Evolutionary conservation across 768 basidiomycete genomes (phyloP).

Genomic region (Lentinula guzmanii): DNA sequence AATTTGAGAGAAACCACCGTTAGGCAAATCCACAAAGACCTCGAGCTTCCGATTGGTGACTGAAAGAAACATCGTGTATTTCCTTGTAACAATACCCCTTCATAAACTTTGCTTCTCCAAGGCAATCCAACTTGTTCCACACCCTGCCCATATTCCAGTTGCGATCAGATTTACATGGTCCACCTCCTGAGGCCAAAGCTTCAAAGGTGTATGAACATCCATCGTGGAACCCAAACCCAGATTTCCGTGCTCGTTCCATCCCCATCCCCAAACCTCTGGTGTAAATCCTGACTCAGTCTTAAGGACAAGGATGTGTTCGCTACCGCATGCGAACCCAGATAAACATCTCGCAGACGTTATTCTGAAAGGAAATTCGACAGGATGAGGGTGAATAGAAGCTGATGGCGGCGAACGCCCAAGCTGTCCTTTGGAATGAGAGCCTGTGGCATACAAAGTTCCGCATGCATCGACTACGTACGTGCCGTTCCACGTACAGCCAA

Average conservation of each 20-base stretch:
- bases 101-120: background rate
- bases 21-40: slow-evolving; percentile 67
- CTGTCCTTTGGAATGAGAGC: slow-evolving; percentile 61
- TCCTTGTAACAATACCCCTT: background rate
- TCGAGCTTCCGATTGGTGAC: slow-evolving; percentile 56
- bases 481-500: slow-evolving; percentile 78
- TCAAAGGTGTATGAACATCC: slow-evolving; percentile 45
- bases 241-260: slow-evolving; percentile 99
- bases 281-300: slow-evolving; percentile 9
- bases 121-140: slow-evolving; percentile 39
- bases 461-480: slow-evolving; percentile 38
- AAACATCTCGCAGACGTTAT: slow-evolving; percentile 14
- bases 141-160: slow-evolving; percentile 18
- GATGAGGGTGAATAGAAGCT: slow-evolving; percentile 1
- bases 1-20: slow-evolving; percentile 62
- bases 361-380: slow-evolving; percentile 16
- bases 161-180: background rate
- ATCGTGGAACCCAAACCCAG: slow-evolving; percentile 61
- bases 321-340: slow-evolving; percentile 60
- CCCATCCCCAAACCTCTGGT: slow-evolving; percentile 76
- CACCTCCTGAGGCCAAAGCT: slow-evolving; percentile 42
- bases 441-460: slow-evolving; percentile 32
- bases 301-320: slow-evolving; percentile 71
- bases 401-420: slow-evolving; percentile 40
- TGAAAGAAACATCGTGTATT: slow-evolving; percentile 16